Conservation (phyloP, 2,329 filamentous ascomycete genomes). For the Lasiodiplodia citricola region DNA sequence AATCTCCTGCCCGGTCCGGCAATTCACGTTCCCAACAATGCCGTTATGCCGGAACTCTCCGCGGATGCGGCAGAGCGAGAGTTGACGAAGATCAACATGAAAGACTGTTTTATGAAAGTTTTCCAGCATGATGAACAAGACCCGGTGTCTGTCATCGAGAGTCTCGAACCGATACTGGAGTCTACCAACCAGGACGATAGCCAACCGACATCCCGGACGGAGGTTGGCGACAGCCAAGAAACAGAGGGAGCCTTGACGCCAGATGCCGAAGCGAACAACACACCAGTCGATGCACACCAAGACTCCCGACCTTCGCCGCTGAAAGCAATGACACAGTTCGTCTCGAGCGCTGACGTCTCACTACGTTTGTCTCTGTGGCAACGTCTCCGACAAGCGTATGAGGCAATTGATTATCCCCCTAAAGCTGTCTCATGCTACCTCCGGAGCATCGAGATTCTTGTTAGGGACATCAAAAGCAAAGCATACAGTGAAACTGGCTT, state of each 20-base stretch:
- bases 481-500: conserved; percentile 61
- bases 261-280: conserved; percentile 28
- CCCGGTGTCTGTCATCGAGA: conserved; percentile 85
- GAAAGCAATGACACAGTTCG: conserved; percentile 82
- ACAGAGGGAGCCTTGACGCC: conserved; percentile 27
- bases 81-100: conserved; percentile 88
- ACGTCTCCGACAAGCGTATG: conserved; percentile 86
- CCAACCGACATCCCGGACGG: background rate
- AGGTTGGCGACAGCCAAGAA: conserved; percentile 26
- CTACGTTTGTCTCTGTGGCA: conserved; percentile 89
- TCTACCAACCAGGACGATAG: conserved; percentile 51
- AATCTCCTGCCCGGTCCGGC: conserved; percentile 53
- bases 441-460: conserved; percentile 82
- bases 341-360: conserved; percentile 80
- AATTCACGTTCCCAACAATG: conserved; percentile 78
- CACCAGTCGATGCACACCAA: background rate
- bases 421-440: conserved; percentile 89
- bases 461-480: conserved; percentile 69
- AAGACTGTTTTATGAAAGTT: conserved; percentile 92
- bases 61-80: conserved; percentile 84
- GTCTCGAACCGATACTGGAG: conserved; percentile 88
- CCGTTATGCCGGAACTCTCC: conserved; percentile 86
- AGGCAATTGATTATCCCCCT: conserved; percentile 80
- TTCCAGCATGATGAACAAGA: conserved; percentile 84
- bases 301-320: conserved; percentile 46